Base-by-base conservation (phyloP, 495 filamentous ascomycete species). In the Penicillium argentinense region DNA sequence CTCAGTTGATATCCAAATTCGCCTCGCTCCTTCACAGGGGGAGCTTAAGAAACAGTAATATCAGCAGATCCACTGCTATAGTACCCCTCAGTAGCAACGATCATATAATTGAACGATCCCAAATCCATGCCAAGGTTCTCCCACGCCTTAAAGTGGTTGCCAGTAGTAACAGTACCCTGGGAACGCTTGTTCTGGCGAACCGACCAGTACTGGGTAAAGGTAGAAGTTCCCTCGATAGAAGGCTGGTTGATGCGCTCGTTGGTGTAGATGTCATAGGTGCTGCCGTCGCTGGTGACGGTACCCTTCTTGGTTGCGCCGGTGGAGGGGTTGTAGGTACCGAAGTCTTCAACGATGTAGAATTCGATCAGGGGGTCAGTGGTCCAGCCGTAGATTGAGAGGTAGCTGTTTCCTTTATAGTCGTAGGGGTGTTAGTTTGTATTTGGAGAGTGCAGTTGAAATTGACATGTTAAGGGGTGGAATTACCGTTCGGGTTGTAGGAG, bases 121-220 rank as follows among this genome's bases (percentile, higher is more conserved):
- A 84, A 57, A 13, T 60, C 56, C 61, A 86, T 68, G 5, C 71
- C 72, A 5, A 62, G 46, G 18, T 40, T 42, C 2, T 57, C 53
- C 84, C 84, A 88, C 18, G 80, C 81, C 56, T 80, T 69, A 60
- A 88, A 86, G 68, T 86, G 84, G 59, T 79, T 81, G 32, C 60
- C 58, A 7, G 64, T 73, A 9, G 62, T 78, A 6, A 80, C 67
- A 4, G 73, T 80, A 0, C 82, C 82, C 4, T 76, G 67, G 4
- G 66, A 67, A 11, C 82, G 72, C 59, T 79, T 75, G 24, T 64
- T 63, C 24, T 68, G 66, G 13, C 82, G 76, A 30, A 85, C 73
- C 18, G 77, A 78, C 76, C 77, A 82, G 60, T 71, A 84, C 68
- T 86, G 83, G 23, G 70, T 64, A 56, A 85, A 85, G 34, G 77